Evolutionary conservation across 306 rosid genomes (phyloP).

Genomic region (Dalbergia cultrata): DNA sequence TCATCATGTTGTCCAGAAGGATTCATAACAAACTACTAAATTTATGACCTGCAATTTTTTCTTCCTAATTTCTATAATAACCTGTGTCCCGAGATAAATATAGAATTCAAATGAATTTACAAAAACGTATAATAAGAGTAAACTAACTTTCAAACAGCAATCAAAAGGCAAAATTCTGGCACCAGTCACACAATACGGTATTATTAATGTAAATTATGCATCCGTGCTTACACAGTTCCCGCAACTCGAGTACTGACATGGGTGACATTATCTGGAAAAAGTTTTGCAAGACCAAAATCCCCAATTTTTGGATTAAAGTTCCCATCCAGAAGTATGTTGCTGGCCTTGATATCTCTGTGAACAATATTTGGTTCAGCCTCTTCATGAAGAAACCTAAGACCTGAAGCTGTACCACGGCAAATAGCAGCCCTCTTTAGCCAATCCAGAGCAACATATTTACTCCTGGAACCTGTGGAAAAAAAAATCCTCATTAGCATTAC

Average conservation of each 20-base stretch:
- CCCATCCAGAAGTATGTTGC: constrained; percentile 83
- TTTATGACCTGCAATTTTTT: constrained; percentile 7
- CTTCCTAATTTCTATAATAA: constrained; percentile 12
- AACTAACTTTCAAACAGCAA: neutral
- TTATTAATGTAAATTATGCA: constrained; percentile 23
- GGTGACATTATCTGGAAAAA: constrained; percentile 91
- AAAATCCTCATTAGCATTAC: constrained; percentile 39
- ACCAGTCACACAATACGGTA: constrained; percentile 29
- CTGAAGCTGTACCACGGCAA: constrained; percentile 82
- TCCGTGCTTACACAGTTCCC: constrained; percentile 82
- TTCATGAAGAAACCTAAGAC: constrained; percentile 87
- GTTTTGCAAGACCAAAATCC: constrained; percentile 96
- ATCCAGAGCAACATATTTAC: constrained; percentile 65
- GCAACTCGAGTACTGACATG: constrained; percentile 96
- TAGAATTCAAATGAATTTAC: constrained; percentile 5
- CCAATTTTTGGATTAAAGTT: constrained; percentile 82
- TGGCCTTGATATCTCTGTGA: constrained; percentile 96
- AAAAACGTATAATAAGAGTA: neutral
- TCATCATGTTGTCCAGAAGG: constrained; percentile 25
- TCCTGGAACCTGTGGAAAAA: constrained; percentile 66
- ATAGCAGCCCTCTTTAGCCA: constrained; percentile 85
- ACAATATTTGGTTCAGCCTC: constrained; percentile 82
- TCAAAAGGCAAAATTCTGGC: neutral
- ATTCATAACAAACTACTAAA: neutral
- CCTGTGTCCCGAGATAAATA: constrained; percentile 1